phyloP scores from a whole-genome alignment of 768 basidiomycete species.

The Chlorophyllum brunneum region DNA sequence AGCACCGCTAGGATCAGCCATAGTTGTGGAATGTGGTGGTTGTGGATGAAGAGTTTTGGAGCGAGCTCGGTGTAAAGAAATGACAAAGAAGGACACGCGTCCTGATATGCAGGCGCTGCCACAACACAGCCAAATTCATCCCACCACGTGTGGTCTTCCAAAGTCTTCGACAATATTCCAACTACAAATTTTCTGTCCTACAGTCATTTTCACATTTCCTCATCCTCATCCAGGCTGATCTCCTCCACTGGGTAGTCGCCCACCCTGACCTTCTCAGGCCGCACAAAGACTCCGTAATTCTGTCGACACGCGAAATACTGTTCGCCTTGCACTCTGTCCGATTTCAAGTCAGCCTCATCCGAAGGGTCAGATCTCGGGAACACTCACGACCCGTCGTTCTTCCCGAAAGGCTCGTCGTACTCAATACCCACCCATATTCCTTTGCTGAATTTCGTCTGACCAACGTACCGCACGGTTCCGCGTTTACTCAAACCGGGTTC shows the following conservation, averaged over 20 bases:
- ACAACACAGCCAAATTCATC: conserved; percentile 32
- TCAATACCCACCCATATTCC: conserved; percentile 89
- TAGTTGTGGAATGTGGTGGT: conserved; percentile 19
- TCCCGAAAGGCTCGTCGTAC: conserved; percentile 94
- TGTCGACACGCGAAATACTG: conserved; percentile 80
- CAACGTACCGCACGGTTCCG: conserved; percentile 85
- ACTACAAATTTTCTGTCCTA: no score
- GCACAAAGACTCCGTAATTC: conserved; percentile 83
- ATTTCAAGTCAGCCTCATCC: conserved; percentile 6
- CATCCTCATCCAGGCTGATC: conserved; percentile 66
- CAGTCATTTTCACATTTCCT: conserved; percentile 56
- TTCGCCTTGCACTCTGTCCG: conserved; percentile 71
- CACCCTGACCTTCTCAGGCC: conserved; percentile 72
- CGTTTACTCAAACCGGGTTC: conserved; percentile 72
- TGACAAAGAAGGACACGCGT: conserved; percentile 36
- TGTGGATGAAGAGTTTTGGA: conserved; percentile 17
- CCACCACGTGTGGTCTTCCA: conserved; percentile 24
- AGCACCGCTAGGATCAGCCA: conserved; percentile 10
- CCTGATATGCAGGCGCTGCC: conserved; percentile 21
- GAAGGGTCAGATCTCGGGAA: conserved; percentile 1
- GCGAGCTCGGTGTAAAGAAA: conserved; percentile 25
- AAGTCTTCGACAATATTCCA: conserved; percentile 12
- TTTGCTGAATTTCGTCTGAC: conserved; percentile 70
- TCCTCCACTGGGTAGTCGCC: conserved; percentile 90
- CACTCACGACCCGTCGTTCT: conserved; percentile 91